Percentiles rank a stretch among this genome's conserved stretches.
These are phyloP conservation scores for Petasospora fabianii DNA, from an alignment of 1,139 yeast species.

Conservation along the genomic window DNA sequence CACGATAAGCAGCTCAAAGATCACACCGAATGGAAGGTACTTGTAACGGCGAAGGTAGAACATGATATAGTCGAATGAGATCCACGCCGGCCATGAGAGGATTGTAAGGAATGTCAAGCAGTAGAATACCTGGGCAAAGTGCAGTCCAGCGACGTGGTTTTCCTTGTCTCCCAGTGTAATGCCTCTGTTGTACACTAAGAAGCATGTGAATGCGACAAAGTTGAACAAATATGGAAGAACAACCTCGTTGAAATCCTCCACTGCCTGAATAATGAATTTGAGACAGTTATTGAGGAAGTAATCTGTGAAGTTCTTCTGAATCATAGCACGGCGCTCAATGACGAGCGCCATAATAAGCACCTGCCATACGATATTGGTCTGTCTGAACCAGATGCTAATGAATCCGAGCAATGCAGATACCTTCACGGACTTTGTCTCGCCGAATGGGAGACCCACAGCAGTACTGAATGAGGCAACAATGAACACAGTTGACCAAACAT, in stretches of 20 bases:
- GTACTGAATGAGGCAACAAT: conserved; percentile 48
- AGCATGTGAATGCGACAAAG: conserved; percentile 48
- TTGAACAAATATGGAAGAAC: conserved; percentile 53
- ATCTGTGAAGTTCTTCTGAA: conserved; percentile 36
- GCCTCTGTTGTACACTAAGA: conserved; percentile 66
- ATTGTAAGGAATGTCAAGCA: conserved; percentile 59
- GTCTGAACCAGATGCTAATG: conserved; percentile 69
- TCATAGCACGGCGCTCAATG: conserved; percentile 47
- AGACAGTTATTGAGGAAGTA: conserved; percentile 35
- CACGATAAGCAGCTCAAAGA: conserved; percentile 38
- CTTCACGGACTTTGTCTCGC: conserved; percentile 31
- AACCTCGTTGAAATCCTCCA: conserved; percentile 32
- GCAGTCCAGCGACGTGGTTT: conserved; percentile 71
- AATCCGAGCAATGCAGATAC: conserved; percentile 47
- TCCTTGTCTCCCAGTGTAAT: conserved; percentile 82
- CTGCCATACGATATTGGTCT: conserved; percentile 88
- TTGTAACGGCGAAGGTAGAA: conserved; percentile 33
- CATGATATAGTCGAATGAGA: conserved; percentile 38
- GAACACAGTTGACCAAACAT: conserved; percentile 82
- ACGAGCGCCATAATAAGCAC: conserved; percentile 55
- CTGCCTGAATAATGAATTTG: conserved; percentile 33
- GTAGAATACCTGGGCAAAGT: conserved; percentile 78
- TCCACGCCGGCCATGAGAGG: conserved; percentile 71
- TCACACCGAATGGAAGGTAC: conserved; percentile 27
- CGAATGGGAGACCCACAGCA: conserved; percentile 34